Conservation (phyloP, 495 filamentous ascomycete species). For the Lasiosphaeriaceae sp. region DNA sequence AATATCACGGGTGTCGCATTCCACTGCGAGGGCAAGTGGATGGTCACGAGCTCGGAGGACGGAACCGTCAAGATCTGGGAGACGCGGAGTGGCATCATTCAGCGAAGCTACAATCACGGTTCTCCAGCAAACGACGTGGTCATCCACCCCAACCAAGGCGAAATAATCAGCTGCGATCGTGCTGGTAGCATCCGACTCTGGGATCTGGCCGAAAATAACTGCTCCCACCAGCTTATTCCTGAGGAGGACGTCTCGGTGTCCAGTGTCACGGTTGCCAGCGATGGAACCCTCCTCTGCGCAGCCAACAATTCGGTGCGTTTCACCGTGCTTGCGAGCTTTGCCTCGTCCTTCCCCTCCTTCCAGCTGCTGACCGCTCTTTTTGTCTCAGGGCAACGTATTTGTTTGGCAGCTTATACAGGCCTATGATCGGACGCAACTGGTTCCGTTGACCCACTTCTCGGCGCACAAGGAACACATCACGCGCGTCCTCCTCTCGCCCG, state of each 20-base stretch:
- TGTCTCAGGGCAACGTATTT: constrained; percentile 82
- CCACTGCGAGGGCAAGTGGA: constrained; percentile 98
- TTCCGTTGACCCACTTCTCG: constrained; percentile 87
- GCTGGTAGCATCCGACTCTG: constrained; percentile 91
- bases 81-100: constrained; percentile 79
- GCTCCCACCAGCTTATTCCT: constrained; percentile 92
- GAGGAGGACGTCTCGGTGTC: constrained; percentile 91
- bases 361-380: background rate
- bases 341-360: background rate
- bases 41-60: constrained; percentile 98
- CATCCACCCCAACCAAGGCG: constrained; percentile 97
- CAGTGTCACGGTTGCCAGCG: constrained; percentile 92
- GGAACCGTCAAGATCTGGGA: constrained; percentile 99
- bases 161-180: constrained; percentile 93
- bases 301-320: constrained; percentile 78
- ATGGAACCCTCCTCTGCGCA: constrained; percentile 90
- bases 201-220: constrained; percentile 96
- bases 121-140: constrained; percentile 91
- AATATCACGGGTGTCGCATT: constrained; percentile 97
- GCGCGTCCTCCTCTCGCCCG: constrained; percentile 89
- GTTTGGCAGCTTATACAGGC: constrained; percentile 89
- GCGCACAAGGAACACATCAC: constrained; percentile 94
- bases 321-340: background rate
- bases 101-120: constrained; percentile 87
- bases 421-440: constrained; percentile 77